phyloP scores from a whole-genome alignment of 2,329 filamentous ascomycete species.

The Fusarium anguioides region DNA sequence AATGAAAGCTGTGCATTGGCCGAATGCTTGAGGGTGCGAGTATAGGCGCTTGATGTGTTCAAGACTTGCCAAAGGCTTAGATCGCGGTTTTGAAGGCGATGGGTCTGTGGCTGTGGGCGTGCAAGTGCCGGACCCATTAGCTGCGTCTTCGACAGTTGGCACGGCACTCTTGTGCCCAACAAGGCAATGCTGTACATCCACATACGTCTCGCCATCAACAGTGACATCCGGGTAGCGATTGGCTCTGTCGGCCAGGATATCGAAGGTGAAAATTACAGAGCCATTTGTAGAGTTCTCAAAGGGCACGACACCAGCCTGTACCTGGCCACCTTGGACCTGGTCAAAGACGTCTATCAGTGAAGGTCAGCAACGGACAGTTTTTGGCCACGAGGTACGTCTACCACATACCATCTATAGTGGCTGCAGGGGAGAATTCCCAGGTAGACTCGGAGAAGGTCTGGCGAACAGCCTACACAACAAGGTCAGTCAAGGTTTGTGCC shows the following conservation, averaged over 20 bases:
- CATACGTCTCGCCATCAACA: slow-evolving; percentile 85
- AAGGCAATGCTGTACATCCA: slow-evolving; percentile 89
- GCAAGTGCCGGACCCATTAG: slow-evolving; percentile 56
- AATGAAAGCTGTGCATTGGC: slow-evolving; percentile 86
- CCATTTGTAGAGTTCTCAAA: slow-evolving; percentile 98
- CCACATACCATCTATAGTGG: slow-evolving; percentile 61
- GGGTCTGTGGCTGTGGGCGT: slow-evolving; percentile 63
- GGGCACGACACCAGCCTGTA: slow-evolving; percentile 83
- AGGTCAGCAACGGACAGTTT: slow-evolving; percentile 16
- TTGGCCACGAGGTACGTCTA: not conserved
- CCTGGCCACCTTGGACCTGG: slow-evolving; percentile 74
- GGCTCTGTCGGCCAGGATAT: slow-evolving; percentile 83
- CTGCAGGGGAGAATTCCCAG: slow-evolving; percentile 62
- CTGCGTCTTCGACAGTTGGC: slow-evolving; percentile 43
- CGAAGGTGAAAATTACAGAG: slow-evolving; percentile 88
- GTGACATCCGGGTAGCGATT: slow-evolving; percentile 72
- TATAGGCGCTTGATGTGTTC: slow-evolving; percentile 79
- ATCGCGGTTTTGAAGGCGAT: slow-evolving; percentile 56
- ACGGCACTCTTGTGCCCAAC: slow-evolving; percentile 64
- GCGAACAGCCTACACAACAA: slow-evolving; percentile 56
- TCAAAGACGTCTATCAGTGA: slow-evolving; percentile 76
- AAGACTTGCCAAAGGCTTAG: slow-evolving; percentile 63
- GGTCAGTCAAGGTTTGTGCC: slow-evolving; percentile 26
- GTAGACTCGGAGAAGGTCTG: slow-evolving; percentile 60
- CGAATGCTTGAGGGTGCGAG: slow-evolving; percentile 95